Percentiles rank a stretch among this genome's conserved stretches.
Conservation (phyloP, 2,329 filamentous ascomycete genomes). For the Fragosphaeria purpurea region DNA sequence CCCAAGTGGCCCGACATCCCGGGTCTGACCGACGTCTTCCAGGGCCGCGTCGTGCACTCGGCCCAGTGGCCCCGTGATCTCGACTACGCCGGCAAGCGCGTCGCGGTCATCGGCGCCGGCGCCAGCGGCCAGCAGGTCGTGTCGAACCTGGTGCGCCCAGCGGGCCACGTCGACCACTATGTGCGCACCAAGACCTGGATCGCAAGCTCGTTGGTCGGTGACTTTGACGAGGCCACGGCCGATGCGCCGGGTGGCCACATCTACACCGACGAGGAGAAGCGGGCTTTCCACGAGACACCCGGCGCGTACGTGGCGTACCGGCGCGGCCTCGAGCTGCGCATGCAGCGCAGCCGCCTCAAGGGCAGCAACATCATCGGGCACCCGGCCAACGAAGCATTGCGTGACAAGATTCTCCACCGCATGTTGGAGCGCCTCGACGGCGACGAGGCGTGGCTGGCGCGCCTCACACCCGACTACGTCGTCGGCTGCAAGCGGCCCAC, state of each 20-base stretch:
- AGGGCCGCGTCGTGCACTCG: slow-evolving; percentile 10
- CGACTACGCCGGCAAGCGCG: slow-evolving; percentile 14
- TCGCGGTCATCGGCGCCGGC: slow-evolving; percentile 21
- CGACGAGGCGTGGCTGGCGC: slow-evolving; percentile 21
- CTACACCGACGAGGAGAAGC: slow-evolving; percentile 4
- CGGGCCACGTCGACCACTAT: slow-evolving; percentile 14
- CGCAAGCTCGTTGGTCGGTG: slow-evolving; percentile 15
- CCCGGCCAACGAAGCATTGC: slow-evolving; percentile 13
- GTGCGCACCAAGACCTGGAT: slow-evolving; percentile 18
- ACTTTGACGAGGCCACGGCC: slow-evolving; percentile 8
- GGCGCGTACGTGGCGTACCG: slow-evolving; percentile 2
- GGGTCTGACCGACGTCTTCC: slow-evolving; percentile 4
- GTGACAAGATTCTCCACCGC: slow-evolving; percentile 12
- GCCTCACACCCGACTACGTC: slow-evolving; percentile 16
- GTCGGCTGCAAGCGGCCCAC: slow-evolving; percentile 16
- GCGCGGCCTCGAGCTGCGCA: slow-evolving; percentile 7
- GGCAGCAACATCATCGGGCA: slow-evolving; percentile 15
- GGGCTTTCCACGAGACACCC: neutral
- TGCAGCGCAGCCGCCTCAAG: slow-evolving; percentile 13
- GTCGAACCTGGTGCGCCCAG: slow-evolving; percentile 15
- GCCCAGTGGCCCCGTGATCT: slow-evolving; percentile 1
- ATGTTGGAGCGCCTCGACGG: slow-evolving; percentile 20
- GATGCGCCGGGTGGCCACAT: neutral
- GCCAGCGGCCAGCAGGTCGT: slow-evolving; percentile 21
- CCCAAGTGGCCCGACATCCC: slow-evolving; percentile 7